Evolutionary conservation across 306 rosid species (phyloP).

Genomic region (Hippophae tibetana): DNA sequence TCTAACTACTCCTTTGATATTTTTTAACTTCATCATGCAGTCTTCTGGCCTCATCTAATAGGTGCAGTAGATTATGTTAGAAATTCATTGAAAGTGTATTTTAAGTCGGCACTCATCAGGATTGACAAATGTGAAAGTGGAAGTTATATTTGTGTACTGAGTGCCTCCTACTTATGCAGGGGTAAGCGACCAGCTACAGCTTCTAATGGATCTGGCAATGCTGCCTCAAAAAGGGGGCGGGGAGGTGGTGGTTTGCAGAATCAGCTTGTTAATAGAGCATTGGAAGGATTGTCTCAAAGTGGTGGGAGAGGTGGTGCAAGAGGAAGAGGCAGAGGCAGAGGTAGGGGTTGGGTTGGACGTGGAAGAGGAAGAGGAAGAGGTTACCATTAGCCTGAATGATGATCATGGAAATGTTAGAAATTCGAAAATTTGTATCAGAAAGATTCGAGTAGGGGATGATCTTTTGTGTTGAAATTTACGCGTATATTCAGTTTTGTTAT

Average conservation of each 20-base stretch:
- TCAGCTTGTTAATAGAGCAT: slow-evolving; percentile 84
- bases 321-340: slow-evolving; percentile 47
- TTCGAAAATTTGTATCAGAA: slow-evolving; percentile 18
- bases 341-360: slow-evolving; percentile 72
- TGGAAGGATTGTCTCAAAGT: slow-evolving; percentile 68
- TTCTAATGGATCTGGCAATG: slow-evolving; percentile 50
- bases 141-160: no score
- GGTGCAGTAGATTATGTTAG: no score
- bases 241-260: slow-evolving; percentile 44
- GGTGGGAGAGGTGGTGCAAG: slow-evolving; percentile 19
- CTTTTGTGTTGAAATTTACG: no score
- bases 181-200: slow-evolving; percentile 60
- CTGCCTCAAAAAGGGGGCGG: slow-evolving; percentile 60
- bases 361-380: slow-evolving; percentile 55
- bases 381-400: not conserved
- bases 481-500: no score
- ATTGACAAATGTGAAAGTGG: no score
- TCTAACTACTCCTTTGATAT: no score
- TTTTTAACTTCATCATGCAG: no score
- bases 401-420: slow-evolving; percentile 12
- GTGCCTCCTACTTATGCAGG: slow-evolving; percentile 27
- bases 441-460: slow-evolving; percentile 18
- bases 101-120: no score
- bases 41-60: no score
- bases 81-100: no score